Percentiles rank a stretch among this genome's conserved stretches.
phyloP scores from a whole-genome alignment of 345 rosid species.

The Angophora floribunda region DNA sequence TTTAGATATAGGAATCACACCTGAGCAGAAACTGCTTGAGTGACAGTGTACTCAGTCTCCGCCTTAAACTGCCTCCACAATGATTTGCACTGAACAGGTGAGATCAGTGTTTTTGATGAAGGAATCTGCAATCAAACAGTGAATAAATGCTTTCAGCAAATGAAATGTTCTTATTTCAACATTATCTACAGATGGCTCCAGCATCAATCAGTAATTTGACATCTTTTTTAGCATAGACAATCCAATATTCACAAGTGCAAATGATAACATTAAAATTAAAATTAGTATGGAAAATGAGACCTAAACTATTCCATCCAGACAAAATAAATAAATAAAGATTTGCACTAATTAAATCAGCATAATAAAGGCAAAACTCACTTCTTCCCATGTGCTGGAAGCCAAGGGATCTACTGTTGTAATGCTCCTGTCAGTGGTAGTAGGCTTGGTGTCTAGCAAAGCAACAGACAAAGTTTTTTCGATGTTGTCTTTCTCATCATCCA shows the following conservation, averaged over 20 bases:
- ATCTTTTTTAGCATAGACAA: neutral
- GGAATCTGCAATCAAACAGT: constrained; percentile 46
- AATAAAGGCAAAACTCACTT: constrained; percentile 32
- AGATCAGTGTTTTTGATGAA: constrained; percentile 70
- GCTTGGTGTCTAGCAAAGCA: constrained; percentile 46
- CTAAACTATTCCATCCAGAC: neutral
- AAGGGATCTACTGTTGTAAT: constrained; percentile 56
- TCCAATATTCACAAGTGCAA: neutral
- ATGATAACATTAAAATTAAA: neutral
- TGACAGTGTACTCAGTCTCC: constrained; percentile 87
- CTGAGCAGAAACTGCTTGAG: constrained; percentile 99
- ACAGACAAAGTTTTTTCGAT: constrained; percentile 54
- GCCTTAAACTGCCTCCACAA: constrained; percentile 97
- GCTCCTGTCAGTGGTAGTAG: constrained; percentile 39
- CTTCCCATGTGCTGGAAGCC: constrained; percentile 93
- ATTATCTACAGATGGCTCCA: neutral
- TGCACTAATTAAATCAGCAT: neutral
- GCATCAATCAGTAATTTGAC: neutral
- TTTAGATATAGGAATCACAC: constrained; percentile 16
- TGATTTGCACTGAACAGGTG: constrained; percentile 93
- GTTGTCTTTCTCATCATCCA: constrained; percentile 65
- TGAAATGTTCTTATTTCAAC: neutral
- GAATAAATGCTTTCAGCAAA: neutral
- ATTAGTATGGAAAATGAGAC: neutral
- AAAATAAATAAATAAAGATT: neutral